A percentile compares a stretch with the other conserved stretches of the same genome.
phyloP scores from a whole-genome alignment of 305 asterid species.

The Rubia peregrina region DNA sequence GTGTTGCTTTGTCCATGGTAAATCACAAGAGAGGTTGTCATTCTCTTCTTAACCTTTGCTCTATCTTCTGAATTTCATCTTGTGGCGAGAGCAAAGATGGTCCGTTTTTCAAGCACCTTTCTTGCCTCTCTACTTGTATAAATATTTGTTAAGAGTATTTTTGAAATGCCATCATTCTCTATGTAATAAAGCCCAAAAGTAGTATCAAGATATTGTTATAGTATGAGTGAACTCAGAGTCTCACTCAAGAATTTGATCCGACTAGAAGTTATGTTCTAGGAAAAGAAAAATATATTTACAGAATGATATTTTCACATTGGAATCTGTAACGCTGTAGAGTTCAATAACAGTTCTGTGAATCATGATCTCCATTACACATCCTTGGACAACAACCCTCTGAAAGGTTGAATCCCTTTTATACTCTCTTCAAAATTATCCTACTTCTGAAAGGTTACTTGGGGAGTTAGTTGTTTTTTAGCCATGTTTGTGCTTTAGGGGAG shows the following conservation, averaged over 20 bases:
- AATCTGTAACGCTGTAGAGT: constrained; percentile 52
- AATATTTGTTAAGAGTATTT: constrained; percentile 11
- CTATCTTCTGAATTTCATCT: neutral
- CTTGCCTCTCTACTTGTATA: neutral
- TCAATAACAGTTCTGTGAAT: constrained; percentile 53
- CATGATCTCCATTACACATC: constrained; percentile 74
- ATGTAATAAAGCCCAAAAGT: neutral
- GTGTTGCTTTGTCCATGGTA: constrained; percentile 65
- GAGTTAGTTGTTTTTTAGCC: neutral
- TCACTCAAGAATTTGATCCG: neutral
- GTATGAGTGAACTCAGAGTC: constrained; percentile 1
- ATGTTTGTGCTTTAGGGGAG: neutral
- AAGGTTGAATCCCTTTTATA: neutral
- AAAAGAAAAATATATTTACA: constrained; percentile 19
- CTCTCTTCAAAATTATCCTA: neutral
- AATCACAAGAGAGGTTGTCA: constrained; percentile 30
- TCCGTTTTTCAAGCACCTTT: neutral
- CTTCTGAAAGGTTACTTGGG: neutral
- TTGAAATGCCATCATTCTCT: neutral
- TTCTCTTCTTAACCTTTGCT: constrained; percentile 7
- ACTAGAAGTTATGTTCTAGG: too few species aligned
- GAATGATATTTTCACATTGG: constrained; percentile 64
- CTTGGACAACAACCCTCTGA: constrained; percentile 79
- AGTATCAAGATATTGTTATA: constrained; percentile 1
- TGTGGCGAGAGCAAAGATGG: neutral